phyloP scores from a whole-genome alignment of 1,139 yeast species.

The Pichia sp. region DNA sequence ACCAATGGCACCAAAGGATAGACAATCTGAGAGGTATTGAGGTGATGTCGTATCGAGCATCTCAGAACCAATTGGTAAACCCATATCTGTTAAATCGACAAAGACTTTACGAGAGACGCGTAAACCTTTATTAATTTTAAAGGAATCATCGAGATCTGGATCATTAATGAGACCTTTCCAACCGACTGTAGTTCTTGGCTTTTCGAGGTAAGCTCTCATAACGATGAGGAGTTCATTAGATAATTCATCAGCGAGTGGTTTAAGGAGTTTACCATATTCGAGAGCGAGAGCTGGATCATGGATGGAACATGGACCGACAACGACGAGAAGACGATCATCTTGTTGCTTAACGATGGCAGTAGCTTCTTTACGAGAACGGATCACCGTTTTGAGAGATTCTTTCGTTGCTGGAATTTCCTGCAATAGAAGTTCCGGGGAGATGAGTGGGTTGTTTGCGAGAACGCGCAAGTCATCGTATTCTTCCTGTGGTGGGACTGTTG shows the following conservation, averaged over 20 bases:
- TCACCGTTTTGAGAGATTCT: conserved; percentile 58
- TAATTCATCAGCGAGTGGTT: conserved; percentile 60
- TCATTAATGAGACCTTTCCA: conserved; percentile 99
- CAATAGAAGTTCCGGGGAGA: conserved; percentile 81
- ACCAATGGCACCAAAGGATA: conserved; percentile 96
- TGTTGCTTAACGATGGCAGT: conserved; percentile 61
- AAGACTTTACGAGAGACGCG: conserved; percentile 81
- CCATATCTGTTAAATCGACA: conserved; percentile 68
- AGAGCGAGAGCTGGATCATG: conserved; percentile 87
- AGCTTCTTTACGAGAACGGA: conserved; percentile 70
- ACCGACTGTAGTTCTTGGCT: conserved; percentile 98
- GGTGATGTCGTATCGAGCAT: conserved; percentile 98
- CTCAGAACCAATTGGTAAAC: conserved; percentile 90
- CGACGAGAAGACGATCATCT: conserved; percentile 72
- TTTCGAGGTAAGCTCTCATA: conserved; percentile 97
- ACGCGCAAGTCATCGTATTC: conserved; percentile 87
- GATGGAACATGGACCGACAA: conserved; percentile 92
- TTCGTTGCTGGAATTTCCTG: conserved; percentile 67
- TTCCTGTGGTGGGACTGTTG: conserved; percentile 51
- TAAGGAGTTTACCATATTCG: conserved; percentile 74
- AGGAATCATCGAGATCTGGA: conserved; percentile 89
- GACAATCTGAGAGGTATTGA: conserved; percentile 87
- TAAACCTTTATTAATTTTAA: conserved; percentile 92
- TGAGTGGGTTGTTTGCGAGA: conserved; percentile 83
- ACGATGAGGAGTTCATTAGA: conserved; percentile 70